A percentile compares a stretch with the other conserved stretches of the same genome.
Conservation (phyloP, 768 basidiomycete genomes). For the Chlorophyllum brunneum region DNA sequence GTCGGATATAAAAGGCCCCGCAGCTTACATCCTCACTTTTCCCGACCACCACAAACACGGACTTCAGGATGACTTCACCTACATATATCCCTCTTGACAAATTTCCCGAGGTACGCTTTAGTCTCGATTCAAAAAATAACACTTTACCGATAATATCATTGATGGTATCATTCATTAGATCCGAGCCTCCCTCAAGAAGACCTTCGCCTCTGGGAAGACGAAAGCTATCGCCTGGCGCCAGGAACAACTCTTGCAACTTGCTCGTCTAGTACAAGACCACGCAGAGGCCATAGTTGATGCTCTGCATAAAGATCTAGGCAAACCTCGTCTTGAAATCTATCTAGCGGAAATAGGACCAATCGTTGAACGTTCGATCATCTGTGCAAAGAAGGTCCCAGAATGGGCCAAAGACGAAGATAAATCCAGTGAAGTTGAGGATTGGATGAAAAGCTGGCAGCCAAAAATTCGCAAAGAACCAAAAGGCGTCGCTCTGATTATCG, state of each 20-base stretch:
- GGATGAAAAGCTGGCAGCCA: conserved; percentile 49
- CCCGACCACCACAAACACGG: neutral
- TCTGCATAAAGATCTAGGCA: conserved; percentile 43
- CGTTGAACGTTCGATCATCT: conserved; percentile 38
- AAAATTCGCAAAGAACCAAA: conserved; percentile 54
- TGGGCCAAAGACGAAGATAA: conserved; percentile 50
- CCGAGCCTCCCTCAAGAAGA: conserved; percentile 1
- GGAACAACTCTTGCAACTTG: conserved; percentile 61
- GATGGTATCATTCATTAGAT: no score
- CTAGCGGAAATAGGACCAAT: conserved; percentile 41
- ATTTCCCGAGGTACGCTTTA: neutral
- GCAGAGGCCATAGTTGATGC: conserved; percentile 46
- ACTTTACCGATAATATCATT: neutral
- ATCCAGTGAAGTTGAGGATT: conserved; percentile 33
- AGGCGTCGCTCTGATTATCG: conserved; percentile 57
- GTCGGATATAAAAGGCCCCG: no score
- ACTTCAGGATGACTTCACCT: neutral
- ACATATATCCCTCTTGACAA: neutral
- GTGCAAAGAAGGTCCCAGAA: conserved; percentile 46
- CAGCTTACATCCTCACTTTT: neutral
- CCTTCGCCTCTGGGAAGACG: conserved; percentile 11
- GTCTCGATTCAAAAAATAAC: neutral
- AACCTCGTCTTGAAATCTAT: conserved; percentile 39
- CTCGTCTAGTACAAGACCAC: conserved; percentile 62
- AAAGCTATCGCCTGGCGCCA: conserved; percentile 53